Percentiles rank a stretch among this genome's conserved stretches.
These are phyloP conservation scores for Beta vulgaris DNA, from an alignment of 148 eudicot species.

Conservation along the genomic window DNA sequence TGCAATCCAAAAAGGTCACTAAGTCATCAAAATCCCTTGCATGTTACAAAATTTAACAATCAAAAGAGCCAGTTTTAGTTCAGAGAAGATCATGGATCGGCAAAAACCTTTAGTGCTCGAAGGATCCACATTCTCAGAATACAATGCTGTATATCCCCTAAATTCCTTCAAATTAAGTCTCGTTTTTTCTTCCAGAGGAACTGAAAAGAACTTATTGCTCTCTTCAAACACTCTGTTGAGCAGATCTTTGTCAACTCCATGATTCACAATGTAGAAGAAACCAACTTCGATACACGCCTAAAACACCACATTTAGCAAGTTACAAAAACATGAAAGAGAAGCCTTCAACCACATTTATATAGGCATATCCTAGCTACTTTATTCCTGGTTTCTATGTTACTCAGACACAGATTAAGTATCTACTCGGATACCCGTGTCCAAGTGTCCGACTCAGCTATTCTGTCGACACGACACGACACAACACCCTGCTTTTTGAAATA, in stretches of 20 bases:
- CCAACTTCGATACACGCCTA: constrained; percentile 79
- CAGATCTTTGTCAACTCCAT: constrained; percentile 62
- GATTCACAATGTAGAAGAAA: constrained; percentile 84
- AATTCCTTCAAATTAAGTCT: constrained; percentile 45
- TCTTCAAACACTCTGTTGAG: constrained; percentile 46
- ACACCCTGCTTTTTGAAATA: too few species aligned
- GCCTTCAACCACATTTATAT: too few species aligned
- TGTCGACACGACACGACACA: too few species aligned
- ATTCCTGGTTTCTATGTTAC: too few species aligned
- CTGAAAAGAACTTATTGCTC: constrained; percentile 58
- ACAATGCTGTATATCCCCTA: constrained; percentile 66
- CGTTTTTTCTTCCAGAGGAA: constrained; percentile 65
- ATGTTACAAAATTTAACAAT: background rate
- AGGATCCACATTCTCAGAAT: constrained; percentile 63
- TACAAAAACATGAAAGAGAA: background rate
- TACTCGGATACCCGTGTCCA: too few species aligned
- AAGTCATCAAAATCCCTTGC: constrained; percentile 4
- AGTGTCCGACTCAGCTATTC: too few species aligned
- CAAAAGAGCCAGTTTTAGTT: background rate
- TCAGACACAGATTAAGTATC: too few species aligned
- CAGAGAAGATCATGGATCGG: background rate
- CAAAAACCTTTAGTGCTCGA: constrained; percentile 44
- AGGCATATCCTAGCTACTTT: too few species aligned
- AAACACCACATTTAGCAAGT: constrained; percentile 4
- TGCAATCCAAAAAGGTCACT: constrained; percentile 19